Evolutionary conservation across 192 early-diverging fungal genomes (phyloP).

Genomic region (Podila minutissima): DNA sequence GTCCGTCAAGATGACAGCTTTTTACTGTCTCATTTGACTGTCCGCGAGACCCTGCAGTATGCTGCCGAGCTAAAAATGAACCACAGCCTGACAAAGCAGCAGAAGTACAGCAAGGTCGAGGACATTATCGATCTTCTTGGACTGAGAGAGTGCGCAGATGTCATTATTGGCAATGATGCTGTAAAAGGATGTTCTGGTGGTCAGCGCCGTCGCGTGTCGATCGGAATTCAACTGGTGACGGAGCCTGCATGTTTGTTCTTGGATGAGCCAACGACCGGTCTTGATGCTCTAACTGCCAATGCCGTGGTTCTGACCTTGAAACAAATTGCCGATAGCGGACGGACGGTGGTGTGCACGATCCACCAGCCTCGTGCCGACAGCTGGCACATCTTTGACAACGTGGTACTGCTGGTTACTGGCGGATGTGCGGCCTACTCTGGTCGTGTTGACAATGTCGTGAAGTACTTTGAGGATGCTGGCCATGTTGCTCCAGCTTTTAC

Average conservation of each 20-base stretch:
- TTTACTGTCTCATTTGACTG: slow-evolving; percentile 71
- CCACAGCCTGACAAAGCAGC: slow-evolving; percentile 8
- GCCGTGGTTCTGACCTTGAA: slow-evolving; percentile 43
- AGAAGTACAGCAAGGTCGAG: slow-evolving; percentile 37
- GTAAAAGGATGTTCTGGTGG: slow-evolving; percentile 45
- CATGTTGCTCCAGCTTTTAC: slow-evolving; percentile 40
- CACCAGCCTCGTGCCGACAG: slow-evolving; percentile 88
- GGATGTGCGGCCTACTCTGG: slow-evolving; percentile 46
- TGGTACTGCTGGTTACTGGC: slow-evolving; percentile 78
- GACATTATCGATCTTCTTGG: slow-evolving; percentile 48
- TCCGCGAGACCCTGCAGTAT: slow-evolving; percentile 83
- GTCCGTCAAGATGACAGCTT: slow-evolving; percentile 50
- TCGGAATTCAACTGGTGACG: slow-evolving; percentile 43
- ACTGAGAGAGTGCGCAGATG: slow-evolving; percentile 42
- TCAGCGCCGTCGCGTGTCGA: slow-evolving; percentile 45
- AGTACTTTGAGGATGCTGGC: slow-evolving; percentile 46
- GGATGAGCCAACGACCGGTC: slow-evolving; percentile 41
- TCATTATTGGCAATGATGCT: slow-evolving; percentile 27
- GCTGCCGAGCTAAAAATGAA: slow-evolving; percentile 77
- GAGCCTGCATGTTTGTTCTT: slow-evolving; percentile 45
- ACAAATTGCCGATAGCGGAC: slow-evolving; percentile 38
- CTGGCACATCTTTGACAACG: slow-evolving; percentile 85
- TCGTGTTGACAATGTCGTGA: slow-evolving; percentile 43
- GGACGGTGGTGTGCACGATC: slow-evolving; percentile 83
- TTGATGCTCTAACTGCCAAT: slow-evolving; percentile 47